Percentiles rank a stretch among this genome's conserved stretches.
These are phyloP conservation scores for Leccinum arenicola DNA, from an alignment of 768 basidiomycete genomes.

Conservation along the genomic window DNA sequence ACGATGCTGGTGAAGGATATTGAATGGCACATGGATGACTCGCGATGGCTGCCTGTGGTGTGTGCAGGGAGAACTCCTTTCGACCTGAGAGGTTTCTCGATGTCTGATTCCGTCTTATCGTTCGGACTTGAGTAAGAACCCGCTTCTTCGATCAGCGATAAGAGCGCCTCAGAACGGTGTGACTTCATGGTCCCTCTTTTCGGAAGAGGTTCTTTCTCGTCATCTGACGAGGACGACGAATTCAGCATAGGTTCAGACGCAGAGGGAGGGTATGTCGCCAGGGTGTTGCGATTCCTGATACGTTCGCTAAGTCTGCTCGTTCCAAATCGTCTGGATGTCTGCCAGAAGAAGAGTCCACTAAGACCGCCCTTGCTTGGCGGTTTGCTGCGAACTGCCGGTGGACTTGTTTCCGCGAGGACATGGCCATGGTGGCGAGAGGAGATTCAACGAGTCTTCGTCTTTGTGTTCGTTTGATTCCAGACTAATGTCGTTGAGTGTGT, in stretches of 20 bases:
- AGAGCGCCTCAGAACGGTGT: slow-evolving; percentile 11
- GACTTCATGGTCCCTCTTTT: slow-evolving; percentile 9
- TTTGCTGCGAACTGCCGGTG: background rate
- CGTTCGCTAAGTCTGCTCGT: background rate
- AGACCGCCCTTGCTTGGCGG: background rate
- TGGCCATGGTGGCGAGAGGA: slow-evolving; percentile 20
- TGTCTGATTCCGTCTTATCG: background rate
- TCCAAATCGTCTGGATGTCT: background rate
- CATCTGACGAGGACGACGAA: background rate
- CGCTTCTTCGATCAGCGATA: slow-evolving; percentile 13
- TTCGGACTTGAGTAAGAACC: background rate
- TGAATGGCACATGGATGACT: slow-evolving; percentile 15
- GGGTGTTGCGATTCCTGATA: background rate
- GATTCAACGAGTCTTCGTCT: slow-evolving; percentile 19
- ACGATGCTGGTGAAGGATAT: slow-evolving; percentile 16
- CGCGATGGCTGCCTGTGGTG: slow-evolving; percentile 6
- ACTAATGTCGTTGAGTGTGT: background rate
- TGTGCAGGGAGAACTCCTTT: background rate
- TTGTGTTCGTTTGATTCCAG: background rate
- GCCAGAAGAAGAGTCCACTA: background rate
- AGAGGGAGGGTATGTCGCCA: background rate
- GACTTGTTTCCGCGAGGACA: background rate
- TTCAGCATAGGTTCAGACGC: slow-evolving; percentile 12
- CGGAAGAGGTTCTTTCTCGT: slow-evolving; percentile 6
- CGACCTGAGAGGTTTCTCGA: background rate